Evolutionary conservation across 2,329 filamentous ascomycete species (phyloP).

Genomic region (Penicillium brasilianum): DNA sequence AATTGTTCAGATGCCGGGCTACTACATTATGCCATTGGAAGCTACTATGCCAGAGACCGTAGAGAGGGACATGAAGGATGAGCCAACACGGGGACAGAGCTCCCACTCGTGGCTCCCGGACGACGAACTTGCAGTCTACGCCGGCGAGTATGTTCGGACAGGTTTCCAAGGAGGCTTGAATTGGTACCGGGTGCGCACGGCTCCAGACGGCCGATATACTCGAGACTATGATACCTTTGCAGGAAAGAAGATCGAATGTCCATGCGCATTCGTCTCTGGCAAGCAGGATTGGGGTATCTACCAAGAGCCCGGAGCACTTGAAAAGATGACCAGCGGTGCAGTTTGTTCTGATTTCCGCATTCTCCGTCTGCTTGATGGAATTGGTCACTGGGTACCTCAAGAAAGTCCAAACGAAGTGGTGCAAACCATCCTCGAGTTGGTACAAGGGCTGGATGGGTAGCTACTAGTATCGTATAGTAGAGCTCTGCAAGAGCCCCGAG

Average conservation of each 20-base stretch:
- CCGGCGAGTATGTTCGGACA: slow-evolving; percentile 63
- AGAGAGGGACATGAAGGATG: slow-evolving; percentile 58
- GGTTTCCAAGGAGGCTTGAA: slow-evolving; percentile 70
- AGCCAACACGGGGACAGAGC: slow-evolving; percentile 47
- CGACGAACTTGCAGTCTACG: slow-evolving; percentile 65
- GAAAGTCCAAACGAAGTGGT: slow-evolving; percentile 63
- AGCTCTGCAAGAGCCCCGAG: too few relatives aligned
- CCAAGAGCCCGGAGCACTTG: slow-evolving; percentile 68
- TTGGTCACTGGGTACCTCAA: slow-evolving; percentile 74
- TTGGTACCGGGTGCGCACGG: slow-evolving; percentile 68
- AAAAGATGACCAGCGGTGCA: slow-evolving; percentile 55
- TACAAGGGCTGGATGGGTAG: slow-evolving; percentile 1
- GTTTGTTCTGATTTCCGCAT: slow-evolving; percentile 61
- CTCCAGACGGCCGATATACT: slow-evolving; percentile 48
- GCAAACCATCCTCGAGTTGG: slow-evolving; percentile 25
- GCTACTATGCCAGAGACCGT: slow-evolving; percentile 66
- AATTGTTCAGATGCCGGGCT: slow-evolving; percentile 65
- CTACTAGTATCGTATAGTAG: not conserved
- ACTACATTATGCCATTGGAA: slow-evolving; percentile 69
- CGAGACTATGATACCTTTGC: slow-evolving; percentile 64
- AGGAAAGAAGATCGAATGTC: slow-evolving; percentile 65
- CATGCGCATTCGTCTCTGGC: slow-evolving; percentile 66
- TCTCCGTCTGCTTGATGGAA: slow-evolving; percentile 59
- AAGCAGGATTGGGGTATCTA: slow-evolving; percentile 70
- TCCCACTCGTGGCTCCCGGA: slow-evolving; percentile 60